These are phyloP conservation scores for Fusarium napiforme DNA, from an alignment of 2,329 filamentous ascomycete genomes.

Conservation along the genomic window DNA sequence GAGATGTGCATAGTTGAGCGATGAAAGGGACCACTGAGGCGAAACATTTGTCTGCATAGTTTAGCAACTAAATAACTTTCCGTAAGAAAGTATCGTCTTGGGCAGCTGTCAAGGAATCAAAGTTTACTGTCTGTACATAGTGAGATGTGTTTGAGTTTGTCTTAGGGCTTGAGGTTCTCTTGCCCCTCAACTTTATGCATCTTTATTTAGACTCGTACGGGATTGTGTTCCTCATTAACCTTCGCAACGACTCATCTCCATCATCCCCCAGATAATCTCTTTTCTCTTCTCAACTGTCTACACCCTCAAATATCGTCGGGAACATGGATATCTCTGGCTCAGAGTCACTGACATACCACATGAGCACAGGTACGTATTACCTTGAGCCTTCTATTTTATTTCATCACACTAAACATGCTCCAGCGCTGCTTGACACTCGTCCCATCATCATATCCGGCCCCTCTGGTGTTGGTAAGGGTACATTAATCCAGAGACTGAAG, in stretches of 20 bases:
- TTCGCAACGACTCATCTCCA: background rate
- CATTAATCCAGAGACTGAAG: background rate
- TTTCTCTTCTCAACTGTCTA: background rate
- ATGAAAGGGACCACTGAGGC: background rate
- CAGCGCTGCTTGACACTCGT: background rate
- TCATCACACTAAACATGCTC: fast-evolving
- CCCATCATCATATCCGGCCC: background rate
- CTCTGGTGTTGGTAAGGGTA: background rate
- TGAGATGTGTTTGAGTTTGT: background rate
- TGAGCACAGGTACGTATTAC: background rate
- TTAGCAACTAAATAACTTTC: background rate
- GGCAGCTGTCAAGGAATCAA: background rate
- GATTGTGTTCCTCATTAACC: background rate
- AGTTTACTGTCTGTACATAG: background rate
- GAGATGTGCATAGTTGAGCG: background rate
- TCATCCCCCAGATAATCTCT: too few species aligned
- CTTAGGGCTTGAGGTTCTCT: background rate
- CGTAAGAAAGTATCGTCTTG: background rate
- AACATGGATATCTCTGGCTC: background rate
- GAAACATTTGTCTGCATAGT: background rate
- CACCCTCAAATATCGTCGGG: too few species aligned
- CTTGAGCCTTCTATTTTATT: fast-evolving
- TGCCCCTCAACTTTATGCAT: background rate
- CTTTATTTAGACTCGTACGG: background rate
- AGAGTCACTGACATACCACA: too few species aligned